phyloP scores from a whole-genome alignment of 805 yeast genomes.

The Torulaspora delbrueckii region DNA sequence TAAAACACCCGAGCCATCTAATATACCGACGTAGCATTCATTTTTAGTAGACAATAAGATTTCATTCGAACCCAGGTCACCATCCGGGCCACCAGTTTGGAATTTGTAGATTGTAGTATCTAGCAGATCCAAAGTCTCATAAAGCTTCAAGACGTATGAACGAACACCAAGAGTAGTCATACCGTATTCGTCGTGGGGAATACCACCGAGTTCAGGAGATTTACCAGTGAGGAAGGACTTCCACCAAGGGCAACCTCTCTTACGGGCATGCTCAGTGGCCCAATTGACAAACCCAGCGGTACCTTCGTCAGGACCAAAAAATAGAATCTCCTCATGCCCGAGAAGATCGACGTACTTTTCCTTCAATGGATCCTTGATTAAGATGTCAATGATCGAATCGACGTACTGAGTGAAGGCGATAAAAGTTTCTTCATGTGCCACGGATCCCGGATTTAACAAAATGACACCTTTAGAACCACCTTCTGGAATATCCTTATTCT shows the following conservation, averaged over 20 bases:
- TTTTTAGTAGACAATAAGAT: constrained; percentile 70
- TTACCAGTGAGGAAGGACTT: constrained; percentile 97
- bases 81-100: constrained; percentile 99
- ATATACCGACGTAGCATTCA: constrained; percentile 81
- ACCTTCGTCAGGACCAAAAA: constrained; percentile 99
- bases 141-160: constrained; percentile 82
- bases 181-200: constrained; percentile 97
- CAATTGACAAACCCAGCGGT: constrained; percentile 94
- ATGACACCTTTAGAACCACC: constrained; percentile 99
- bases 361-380: constrained; percentile 74
- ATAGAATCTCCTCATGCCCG: constrained; percentile 80
- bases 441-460: constrained; percentile 64
- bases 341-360: constrained; percentile 81
- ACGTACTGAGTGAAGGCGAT: constrained; percentile 89
- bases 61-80: constrained; percentile 95
- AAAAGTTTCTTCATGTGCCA: constrained; percentile 71
- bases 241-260: constrained; percentile 97
- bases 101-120: constrained; percentile 64
- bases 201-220: constrained; percentile 87
- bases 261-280: constrained; percentile 93
- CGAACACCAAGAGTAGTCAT: constrained; percentile 96
- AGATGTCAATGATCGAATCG: constrained; percentile 82
- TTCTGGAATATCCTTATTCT: constrained; percentile 97
- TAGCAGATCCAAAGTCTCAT: constrained; percentile 64
- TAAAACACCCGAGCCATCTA: constrained; percentile 94